These are phyloP conservation scores for Diaporthe sp. DNA, from an alignment of 2,329 filamentous ascomycete genomes.

Conservation along the genomic window DNA sequence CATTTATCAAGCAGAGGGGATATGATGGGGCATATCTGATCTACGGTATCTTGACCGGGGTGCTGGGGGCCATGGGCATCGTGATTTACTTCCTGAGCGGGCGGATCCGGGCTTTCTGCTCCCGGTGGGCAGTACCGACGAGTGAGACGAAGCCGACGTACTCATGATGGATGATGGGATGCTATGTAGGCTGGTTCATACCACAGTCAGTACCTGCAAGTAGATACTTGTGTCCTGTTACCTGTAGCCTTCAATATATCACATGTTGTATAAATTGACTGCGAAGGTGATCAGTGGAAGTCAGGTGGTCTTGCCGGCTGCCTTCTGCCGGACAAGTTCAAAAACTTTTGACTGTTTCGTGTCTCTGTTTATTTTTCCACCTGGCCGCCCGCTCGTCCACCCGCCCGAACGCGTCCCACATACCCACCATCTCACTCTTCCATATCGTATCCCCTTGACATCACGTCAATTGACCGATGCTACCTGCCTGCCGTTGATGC, in stretches of 20 bases:
- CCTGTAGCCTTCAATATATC: neutral
- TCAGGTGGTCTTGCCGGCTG: neutral
- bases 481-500: neutral
- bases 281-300: neutral
- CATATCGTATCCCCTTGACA: neutral
- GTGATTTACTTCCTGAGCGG: conserved; percentile 51
- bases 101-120: conserved; percentile 40
- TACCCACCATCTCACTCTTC: neutral
- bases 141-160: conserved; percentile 23
- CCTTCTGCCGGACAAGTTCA: neutral
- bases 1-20: conserved; percentile 47
- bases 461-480: neutral
- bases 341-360: neutral
- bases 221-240: neutral
- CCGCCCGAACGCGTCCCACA: neutral
- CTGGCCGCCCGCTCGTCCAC: neutral
- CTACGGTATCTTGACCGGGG: conserved; percentile 50
- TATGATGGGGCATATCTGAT: conserved; percentile 52
- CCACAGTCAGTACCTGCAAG: neutral
- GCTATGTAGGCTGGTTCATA: too few relatives aligned
- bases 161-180: neutral
- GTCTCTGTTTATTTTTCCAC: neutral
- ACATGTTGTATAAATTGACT: neutral
- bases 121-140: conserved; percentile 4
- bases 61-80: conserved; percentile 48